phyloP scores from a whole-genome alignment of 345 rosid species.

The Hypericum perforatum region DNA sequence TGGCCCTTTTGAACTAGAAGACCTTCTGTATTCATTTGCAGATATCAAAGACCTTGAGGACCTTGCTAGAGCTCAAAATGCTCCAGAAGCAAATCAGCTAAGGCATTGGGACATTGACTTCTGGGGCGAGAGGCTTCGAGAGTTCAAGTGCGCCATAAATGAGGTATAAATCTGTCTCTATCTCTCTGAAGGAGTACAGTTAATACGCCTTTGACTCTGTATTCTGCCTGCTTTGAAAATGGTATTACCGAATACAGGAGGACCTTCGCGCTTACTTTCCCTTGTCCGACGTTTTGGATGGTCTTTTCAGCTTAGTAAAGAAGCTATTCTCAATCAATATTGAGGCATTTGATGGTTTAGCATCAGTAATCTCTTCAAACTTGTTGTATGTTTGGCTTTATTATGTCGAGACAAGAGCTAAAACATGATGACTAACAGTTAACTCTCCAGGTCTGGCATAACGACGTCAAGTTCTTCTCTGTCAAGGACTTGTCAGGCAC shows the following conservation, averaged over 20 bases:
- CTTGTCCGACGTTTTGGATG: constrained; percentile 76
- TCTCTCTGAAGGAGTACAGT: constrained; percentile 1
- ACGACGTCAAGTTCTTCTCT: constrained; percentile 64
- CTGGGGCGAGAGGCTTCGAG: constrained; percentile 98
- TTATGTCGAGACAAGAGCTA: too few species aligned
- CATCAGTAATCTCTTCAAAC: constrained; percentile 43
- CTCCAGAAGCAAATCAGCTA: constrained; percentile 57
- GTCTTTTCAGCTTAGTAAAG: constrained; percentile 65
- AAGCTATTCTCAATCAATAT: constrained; percentile 63
- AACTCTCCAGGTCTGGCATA: constrained; percentile 72
- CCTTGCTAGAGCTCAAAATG: constrained; percentile 68
- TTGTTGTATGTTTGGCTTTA: too few species aligned
- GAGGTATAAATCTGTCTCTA: constrained; percentile 39
- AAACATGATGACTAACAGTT: not conserved
- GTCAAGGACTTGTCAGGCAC: constrained; percentile 74
- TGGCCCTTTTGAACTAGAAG: not conserved
- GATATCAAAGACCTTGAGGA: constrained; percentile 60
- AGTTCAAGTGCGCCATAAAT: constrained; percentile 73
- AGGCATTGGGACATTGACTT: constrained; percentile 73
- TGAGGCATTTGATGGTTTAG: constrained; percentile 80
- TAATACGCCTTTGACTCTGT: too few species aligned
- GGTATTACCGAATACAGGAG: constrained; percentile 37
- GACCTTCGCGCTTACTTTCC: constrained; percentile 84
- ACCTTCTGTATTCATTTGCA: not conserved
- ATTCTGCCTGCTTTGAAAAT: too few species aligned